Base-by-base conservation (phyloP, 768 basidiomycete species). In the Naematelia encephala region DNA sequence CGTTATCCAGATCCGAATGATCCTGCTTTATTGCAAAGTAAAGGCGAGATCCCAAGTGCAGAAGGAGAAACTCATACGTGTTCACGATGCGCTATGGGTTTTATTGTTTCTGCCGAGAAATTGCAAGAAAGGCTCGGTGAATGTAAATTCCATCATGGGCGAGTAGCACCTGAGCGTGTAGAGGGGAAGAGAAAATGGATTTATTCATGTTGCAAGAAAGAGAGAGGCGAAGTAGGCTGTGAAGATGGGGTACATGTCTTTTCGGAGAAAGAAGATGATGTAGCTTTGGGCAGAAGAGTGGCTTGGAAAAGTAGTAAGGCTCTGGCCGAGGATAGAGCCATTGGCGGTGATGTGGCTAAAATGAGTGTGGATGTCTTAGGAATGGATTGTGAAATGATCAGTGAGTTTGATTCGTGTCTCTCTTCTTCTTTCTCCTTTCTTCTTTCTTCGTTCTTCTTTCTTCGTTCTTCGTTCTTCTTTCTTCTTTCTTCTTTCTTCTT, bases 371-470 rank as follows among this genome's bases (percentile, higher is more conserved):
- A 92, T 57, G 83, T 97, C 3, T 89, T 86, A 4, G 90, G 90
- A 0, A 80, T 98, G 51, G 96, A 99, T 75, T 98, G 96, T 72
- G 96, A 99, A 78, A 91, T 98, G 89, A 82, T 97, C 26, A 66
- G 77, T 78, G 62, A 75, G 66, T 12, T 25, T 4, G 11, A 25
- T 26, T 8, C 25, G 11, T 8, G 25, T 5, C 8, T 21, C 25
- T 47, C 46, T 19, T 47, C 25, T 8, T 11, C 46, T 47, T 26
- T 8, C 19, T 47, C 42, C 21, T 39, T 39, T 39, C 34, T 39
- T 16, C 34, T 39, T 8, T 8, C 34, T 8, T 8, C 8, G 34
- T 8, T 39, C 34, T 39, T 16, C 34, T 39, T 8, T 8, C 34
- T 8, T 8, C 8, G 34, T 8, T 39, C 34, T 39, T 16, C 34